A percentile compares a stretch with the other conserved stretches of the same genome.
phyloP scores from a whole-genome alignment of 768 basidiomycete species.

The Mycena belliarum region DNA sequence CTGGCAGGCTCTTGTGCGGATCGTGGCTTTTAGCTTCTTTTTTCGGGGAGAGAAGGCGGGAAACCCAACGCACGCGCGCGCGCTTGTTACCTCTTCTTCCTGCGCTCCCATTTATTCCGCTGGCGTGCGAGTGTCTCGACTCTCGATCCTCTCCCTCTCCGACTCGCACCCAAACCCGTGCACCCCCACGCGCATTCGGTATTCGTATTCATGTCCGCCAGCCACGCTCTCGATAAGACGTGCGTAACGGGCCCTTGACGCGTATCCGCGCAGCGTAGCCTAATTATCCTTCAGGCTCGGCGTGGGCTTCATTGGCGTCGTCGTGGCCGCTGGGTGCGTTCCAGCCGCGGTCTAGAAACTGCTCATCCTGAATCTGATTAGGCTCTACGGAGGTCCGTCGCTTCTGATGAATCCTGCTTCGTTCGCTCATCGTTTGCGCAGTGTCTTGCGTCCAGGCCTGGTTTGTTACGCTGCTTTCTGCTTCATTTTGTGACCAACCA shows the following conservation, averaged over 20 bases:
- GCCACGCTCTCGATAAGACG: slow-evolving; percentile 33
- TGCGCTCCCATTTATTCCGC: slow-evolving; percentile 11
- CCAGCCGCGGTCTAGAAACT: not conserved
- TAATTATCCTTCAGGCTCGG: slow-evolving; percentile 39
- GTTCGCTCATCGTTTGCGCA: slow-evolving; percentile 23
- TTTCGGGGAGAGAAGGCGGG: slow-evolving; percentile 8
- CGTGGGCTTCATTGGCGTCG: slow-evolving; percentile 50
- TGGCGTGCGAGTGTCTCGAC: no score
- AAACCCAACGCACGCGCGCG: not conserved
- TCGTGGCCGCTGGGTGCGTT: slow-evolving; percentile 49
- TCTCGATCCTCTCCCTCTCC: slow-evolving; percentile 3
- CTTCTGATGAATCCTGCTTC: not conserved
- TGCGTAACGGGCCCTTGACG: slow-evolving; percentile 25
- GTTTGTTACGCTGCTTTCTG: slow-evolving; percentile 28
- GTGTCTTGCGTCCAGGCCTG: slow-evolving; percentile 58
- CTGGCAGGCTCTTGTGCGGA: slow-evolving; percentile 6
- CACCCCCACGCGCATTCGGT: slow-evolving; percentile 17
- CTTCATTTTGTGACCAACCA: not conserved
- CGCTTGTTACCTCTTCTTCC: not conserved
- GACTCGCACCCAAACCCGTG: slow-evolving; percentile 8
- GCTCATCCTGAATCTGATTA: slow-evolving; percentile 22
- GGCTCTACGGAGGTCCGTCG: slow-evolving; percentile 51
- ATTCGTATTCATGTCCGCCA: slow-evolving; percentile 12
- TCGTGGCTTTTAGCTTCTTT: slow-evolving; percentile 6
- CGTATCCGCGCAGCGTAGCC: not conserved